Evolutionary conservation across 2,329 filamentous ascomycete species (phyloP).

Genomic region (Calcarisporium arbuscula): DNA sequence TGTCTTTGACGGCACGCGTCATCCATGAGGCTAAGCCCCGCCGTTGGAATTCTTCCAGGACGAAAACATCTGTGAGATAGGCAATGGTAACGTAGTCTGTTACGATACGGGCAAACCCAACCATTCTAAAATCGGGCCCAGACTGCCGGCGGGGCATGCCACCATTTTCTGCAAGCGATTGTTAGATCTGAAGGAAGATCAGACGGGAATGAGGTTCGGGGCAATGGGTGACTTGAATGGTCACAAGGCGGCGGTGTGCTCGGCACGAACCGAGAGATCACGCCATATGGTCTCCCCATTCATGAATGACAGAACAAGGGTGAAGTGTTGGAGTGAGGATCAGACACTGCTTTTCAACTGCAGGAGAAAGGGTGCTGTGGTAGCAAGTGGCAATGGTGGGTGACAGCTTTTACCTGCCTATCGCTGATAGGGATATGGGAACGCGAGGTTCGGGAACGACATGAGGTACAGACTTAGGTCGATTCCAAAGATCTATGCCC

Average conservation of each 20-base stretch:
- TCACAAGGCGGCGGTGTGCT: too few relatives aligned
- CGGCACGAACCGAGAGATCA: too few relatives aligned
- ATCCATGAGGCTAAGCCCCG: constrained; percentile 60
- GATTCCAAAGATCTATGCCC: constrained; percentile 15
- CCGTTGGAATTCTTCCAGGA: constrained; percentile 52
- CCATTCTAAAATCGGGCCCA: constrained; percentile 27
- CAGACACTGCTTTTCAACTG: too few relatives aligned
- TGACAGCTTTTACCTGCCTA: too few relatives aligned
- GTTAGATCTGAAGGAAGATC: constrained; percentile 4
- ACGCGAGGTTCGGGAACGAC: too few relatives aligned
- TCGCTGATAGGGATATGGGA: too few relatives aligned
- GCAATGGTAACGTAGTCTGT: constrained; percentile 65
- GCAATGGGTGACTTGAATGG: too few relatives aligned
- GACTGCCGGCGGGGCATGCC: constrained; percentile 21
- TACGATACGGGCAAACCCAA: constrained; percentile 47
- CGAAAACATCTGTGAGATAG: constrained; percentile 63
- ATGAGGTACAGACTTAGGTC: too few relatives aligned
- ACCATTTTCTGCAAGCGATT: constrained; percentile 20
- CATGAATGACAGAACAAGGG: constrained; percentile 4
- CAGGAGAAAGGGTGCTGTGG: too few relatives aligned
- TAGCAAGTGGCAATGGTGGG: too few relatives aligned
- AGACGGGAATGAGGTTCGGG: too few relatives aligned
- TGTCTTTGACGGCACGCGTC: constrained; percentile 53
- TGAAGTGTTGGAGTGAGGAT: background rate
- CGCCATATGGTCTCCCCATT: too few relatives aligned